Evolutionary conservation across 2,329 filamentous ascomycete genomes (phyloP).

Genomic region (Ceratocystis ficicola): DNA sequence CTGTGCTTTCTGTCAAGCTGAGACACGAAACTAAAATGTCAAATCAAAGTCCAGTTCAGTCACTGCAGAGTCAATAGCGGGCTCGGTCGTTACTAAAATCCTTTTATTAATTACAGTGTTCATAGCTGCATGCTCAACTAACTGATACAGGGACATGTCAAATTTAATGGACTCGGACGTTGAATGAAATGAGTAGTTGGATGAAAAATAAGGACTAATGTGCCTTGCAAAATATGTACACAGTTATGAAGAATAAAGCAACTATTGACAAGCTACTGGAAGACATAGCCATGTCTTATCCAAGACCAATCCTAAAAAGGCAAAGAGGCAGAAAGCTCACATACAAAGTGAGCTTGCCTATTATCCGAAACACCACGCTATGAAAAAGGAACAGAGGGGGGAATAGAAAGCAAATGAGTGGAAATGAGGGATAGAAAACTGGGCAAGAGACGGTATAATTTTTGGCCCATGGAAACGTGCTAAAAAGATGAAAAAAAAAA

Average conservation of each 20-base stretch:
- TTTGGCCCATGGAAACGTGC: not conserved
- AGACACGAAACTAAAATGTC: not conserved
- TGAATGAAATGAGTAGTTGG: not conserved
- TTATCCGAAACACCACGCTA: slow-evolving; percentile 8
- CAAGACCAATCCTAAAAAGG: not conserved
- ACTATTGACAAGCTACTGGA: not conserved
- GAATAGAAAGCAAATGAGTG: slow-evolving; percentile 11
- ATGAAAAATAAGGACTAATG: not conserved
- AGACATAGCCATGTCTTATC: slow-evolving; percentile 2
- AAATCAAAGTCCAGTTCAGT: not conserved
- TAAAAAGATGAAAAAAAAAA: slow-evolving; percentile 7
- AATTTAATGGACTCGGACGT: not conserved
- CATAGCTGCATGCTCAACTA: not conserved
- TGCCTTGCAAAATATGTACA: not conserved
- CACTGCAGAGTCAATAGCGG: not conserved
- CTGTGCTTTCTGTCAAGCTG: slow-evolving; percentile 6
- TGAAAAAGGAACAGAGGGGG: slow-evolving; percentile 13
- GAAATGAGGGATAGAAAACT: slow-evolving; percentile 10
- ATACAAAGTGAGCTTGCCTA: not conserved
- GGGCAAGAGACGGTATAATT: slow-evolving; percentile 9
- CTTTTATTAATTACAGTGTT: not conserved
- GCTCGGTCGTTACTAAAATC: not conserved
- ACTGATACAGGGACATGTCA: not conserved
- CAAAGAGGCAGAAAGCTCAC: slow-evolving; percentile 4
- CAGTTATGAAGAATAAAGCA: not conserved